Evolutionary conservation across 2,329 filamentous ascomycete genomes (phyloP).

Genomic region (Fusarium compactum): DNA sequence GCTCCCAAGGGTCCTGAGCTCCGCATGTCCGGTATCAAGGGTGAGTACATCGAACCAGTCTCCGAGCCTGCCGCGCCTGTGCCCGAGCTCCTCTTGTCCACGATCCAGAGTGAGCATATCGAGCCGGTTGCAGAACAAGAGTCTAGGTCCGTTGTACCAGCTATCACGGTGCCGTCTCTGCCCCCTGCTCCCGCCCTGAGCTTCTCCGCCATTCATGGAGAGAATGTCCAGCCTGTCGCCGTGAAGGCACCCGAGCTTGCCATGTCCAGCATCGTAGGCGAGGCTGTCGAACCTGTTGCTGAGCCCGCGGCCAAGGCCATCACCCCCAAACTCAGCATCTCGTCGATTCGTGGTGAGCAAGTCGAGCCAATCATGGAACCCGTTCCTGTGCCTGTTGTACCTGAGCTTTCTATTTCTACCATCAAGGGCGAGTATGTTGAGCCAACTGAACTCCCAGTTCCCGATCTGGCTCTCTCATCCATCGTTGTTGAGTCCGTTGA

Average conservation of each 20-base stretch:
- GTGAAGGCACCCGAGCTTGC: constrained; percentile 22
- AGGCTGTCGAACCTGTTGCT: constrained; percentile 28
- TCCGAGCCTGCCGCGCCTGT: constrained; percentile 12
- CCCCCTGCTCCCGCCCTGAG: constrained; percentile 34
- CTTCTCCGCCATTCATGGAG: constrained; percentile 41
- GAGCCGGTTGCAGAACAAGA: constrained; percentile 34
- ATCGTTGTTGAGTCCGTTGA: constrained; percentile 49
- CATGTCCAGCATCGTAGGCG: constrained; percentile 30
- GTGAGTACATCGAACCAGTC: constrained; percentile 45
- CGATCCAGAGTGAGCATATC: constrained; percentile 37
- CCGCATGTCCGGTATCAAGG: constrained; percentile 38
- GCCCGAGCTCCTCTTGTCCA: constrained; percentile 36
- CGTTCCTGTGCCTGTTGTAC: constrained; percentile 15
- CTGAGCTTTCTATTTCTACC: constrained; percentile 37
- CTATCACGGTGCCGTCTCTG: constrained; percentile 18
- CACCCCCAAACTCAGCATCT: constrained; percentile 33
- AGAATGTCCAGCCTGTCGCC: constrained; percentile 35
- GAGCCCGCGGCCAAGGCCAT: constrained; percentile 19
- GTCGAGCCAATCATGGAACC: constrained; percentile 38
- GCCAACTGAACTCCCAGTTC: constrained; percentile 35
- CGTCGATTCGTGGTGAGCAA: constrained; percentile 41
- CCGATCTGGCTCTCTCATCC: constrained; percentile 48
- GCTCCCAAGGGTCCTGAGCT: constrained; percentile 28
- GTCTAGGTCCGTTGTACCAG: constrained; percentile 4
- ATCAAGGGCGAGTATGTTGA: constrained; percentile 45